Evolutionary conservation across 2,329 filamentous ascomycete species (phyloP).

Genomic region (Colletotrichum limetticola): DNA sequence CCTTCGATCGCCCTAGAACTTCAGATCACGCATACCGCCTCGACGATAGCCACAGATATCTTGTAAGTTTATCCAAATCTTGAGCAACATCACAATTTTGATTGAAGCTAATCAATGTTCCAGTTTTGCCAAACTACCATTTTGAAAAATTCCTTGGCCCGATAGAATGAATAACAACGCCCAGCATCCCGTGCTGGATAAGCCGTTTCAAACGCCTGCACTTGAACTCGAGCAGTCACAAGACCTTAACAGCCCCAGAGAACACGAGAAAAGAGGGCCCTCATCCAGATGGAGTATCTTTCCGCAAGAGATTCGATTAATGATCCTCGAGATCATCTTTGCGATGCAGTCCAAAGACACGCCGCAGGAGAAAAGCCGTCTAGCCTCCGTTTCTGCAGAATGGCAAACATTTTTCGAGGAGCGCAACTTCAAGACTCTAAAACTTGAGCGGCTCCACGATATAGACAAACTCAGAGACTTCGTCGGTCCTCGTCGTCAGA

Average conservation of each 20-base stretch:
- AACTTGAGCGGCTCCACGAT: background rate
- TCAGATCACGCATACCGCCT: too few species aligned
- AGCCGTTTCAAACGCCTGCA: too few species aligned
- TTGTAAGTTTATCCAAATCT: too few species aligned
- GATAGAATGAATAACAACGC: background rate
- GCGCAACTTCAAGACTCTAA: background rate
- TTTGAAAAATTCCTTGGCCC: background rate
- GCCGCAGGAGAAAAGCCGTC: background rate
- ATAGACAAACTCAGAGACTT: background rate
- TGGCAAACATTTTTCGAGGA: slow-evolving; percentile 1
- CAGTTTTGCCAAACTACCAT: background rate
- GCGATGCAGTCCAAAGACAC: background rate
- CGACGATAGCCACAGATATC: too few species aligned
- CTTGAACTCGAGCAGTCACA: background rate
- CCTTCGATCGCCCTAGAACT: too few species aligned
- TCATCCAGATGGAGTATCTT: background rate
- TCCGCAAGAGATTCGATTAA: background rate
- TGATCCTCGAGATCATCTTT: background rate
- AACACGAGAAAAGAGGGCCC: background rate
- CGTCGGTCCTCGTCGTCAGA: background rate
- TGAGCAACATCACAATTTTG: too few species aligned
- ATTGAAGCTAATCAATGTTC: too few species aligned
- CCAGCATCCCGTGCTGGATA: background rate
- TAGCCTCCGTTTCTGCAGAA: background rate
- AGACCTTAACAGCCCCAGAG: background rate